These are phyloP conservation scores for Tylopilus sp. DNA, from an alignment of 1,284 basidiomycete species.

Conservation along the genomic window DNA sequence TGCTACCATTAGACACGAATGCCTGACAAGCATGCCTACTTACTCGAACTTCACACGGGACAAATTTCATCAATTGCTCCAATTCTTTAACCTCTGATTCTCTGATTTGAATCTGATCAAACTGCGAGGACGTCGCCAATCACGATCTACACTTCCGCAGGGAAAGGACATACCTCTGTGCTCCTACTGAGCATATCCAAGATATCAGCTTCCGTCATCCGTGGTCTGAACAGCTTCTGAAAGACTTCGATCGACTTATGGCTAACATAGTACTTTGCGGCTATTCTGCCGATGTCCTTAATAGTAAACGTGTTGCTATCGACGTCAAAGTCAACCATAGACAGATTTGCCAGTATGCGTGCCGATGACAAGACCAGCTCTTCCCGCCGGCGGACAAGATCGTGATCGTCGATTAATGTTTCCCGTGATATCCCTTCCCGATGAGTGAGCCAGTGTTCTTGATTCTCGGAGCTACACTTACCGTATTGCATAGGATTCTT, in stretches of 20 bases:
- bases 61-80: slow-evolving; percentile 61
- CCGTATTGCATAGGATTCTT: slow-evolving; percentile 93
- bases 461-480: slow-evolving; percentile 32
- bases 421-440: slow-evolving; percentile 73
- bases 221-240: slow-evolving; percentile 65
- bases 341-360: slow-evolving; percentile 63
- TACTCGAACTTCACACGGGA: slow-evolving; percentile 80
- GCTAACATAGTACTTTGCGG: slow-evolving; percentile 95
- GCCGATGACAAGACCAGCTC: slow-evolving; percentile 75
- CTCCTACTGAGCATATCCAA: slow-evolving; percentile 85
- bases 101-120: slow-evolving; percentile 91
- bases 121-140: slow-evolving; percentile 45
- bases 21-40: slow-evolving; percentile 13
- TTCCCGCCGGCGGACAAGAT: slow-evolving; percentile 71
- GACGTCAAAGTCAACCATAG: slow-evolving; percentile 85
- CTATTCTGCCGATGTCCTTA: slow-evolving; percentile 90
- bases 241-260: slow-evolving; percentile 88
- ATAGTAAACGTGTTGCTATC: slow-evolving; percentile 63
- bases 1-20: neutral
- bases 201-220: slow-evolving; percentile 94
- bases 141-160: neutral
- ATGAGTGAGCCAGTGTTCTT: neutral
- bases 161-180: slow-evolving; percentile 65
- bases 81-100: slow-evolving; percentile 90
- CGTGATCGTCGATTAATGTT: slow-evolving; percentile 71